Base-by-base conservation (phyloP, 805 yeast species). In the Wickerhamiella kurtzmanii region DNA sequence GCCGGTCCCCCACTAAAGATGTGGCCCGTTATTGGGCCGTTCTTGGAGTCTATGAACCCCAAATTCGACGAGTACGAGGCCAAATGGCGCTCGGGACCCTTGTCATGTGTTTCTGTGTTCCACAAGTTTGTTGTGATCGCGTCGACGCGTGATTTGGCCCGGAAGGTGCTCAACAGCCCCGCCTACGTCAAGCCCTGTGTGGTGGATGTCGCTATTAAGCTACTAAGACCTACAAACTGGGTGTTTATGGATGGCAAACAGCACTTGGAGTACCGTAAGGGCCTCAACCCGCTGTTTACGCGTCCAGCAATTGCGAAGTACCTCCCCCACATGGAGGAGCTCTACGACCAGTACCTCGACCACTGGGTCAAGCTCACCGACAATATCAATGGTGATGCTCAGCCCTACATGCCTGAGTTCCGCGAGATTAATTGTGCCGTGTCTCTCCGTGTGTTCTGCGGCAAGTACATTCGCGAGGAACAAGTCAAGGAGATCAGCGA, bases 91-190 rank as follows among this genome's bases (percentile, higher is more conserved):
- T 80, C 92, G 4, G 98, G 98, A 51, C 92, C 89, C 13, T 71
- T 92, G 48, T 82, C 95, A 13, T 92, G 98, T 71, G 98, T 92
- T 43, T 88, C 96, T 2, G 92, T 92, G 51, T 92, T 92, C 74
- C 98, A 92, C 72, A 92, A 92, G 69, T 89, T 89, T 60, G 98
- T 92, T 38, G 94, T 92, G 44, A 85, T 89, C 64, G 96, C 95
- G 5, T 79, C 92, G 11, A 73, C 80, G 22, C 79, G 95, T 61
- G 96, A 87, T 56, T 70, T 88, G 51, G 82, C 95, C 25, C 77
- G 96, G 63, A 88, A 88, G 59, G 77, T 87, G 50, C 73, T 89
- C 58, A 80, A 77, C 60, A 78, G 94, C 17, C 94, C 96, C 37
- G 73, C 77, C 43, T 92, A 74, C 60, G 96, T 87, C 51, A 87